Evolutionary conservation across 2,329 filamentous ascomycete genomes (phyloP).

Genomic region (Aspergillus unguis): DNA sequence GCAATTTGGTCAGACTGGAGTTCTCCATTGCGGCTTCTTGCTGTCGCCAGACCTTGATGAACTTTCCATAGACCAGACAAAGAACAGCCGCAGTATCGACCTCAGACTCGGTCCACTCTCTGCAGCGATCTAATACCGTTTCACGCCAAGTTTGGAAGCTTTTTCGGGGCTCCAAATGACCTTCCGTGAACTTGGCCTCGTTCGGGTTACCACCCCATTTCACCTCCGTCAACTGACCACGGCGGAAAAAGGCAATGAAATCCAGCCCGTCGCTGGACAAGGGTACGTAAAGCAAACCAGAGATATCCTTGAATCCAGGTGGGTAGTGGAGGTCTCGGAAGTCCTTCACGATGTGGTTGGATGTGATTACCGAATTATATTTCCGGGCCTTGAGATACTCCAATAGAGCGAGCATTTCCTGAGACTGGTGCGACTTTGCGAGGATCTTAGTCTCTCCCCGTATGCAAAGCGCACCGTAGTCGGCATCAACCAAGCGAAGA

Average conservation of each 20-base stretch:
- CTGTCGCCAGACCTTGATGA: constrained; percentile 90
- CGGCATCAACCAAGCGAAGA: constrained; percentile 77
- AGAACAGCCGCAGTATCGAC: constrained; percentile 84
- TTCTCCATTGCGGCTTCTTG: constrained; percentile 81
- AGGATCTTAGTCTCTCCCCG: constrained; percentile 85
- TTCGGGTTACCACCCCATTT: constrained; percentile 64
- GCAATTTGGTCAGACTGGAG: constrained; percentile 72
- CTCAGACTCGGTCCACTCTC: constrained; percentile 86
- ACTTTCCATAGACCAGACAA: constrained; percentile 82
- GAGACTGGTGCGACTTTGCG: constrained; percentile 69
- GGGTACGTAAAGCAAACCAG: constrained; percentile 77
- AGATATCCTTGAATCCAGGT: constrained; percentile 74
- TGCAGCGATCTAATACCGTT: constrained; percentile 73
- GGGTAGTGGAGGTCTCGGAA: constrained; percentile 78
- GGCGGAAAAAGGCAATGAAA: constrained; percentile 90
- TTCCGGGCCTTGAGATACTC: constrained; percentile 78
- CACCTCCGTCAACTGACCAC: constrained; percentile 73
- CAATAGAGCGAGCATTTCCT: constrained; percentile 78
- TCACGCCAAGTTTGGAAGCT: constrained; percentile 83
- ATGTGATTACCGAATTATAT: constrained; percentile 71
- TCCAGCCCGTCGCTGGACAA: constrained; percentile 71
- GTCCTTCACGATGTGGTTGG: constrained; percentile 70
- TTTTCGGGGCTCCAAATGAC: constrained; percentile 72
- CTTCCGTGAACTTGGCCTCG: constrained; percentile 66
- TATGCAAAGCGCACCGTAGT: constrained; percentile 82